Base-by-base conservation (phyloP, 176 grass and related monocot genomes). In the Carex parvula region DNA sequence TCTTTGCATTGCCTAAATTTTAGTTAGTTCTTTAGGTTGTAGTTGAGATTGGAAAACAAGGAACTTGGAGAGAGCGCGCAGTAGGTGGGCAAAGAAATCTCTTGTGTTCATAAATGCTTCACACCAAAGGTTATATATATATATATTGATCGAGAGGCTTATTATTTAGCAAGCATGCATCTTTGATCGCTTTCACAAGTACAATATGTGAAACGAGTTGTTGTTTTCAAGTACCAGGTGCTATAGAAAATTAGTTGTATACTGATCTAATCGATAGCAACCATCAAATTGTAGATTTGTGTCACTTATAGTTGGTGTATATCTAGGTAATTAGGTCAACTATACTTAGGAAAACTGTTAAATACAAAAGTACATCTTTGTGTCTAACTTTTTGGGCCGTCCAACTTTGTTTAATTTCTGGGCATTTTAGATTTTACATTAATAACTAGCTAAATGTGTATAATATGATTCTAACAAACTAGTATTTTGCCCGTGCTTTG, bases 1-100 rank as follows among this genome's bases (percentile, higher is more conserved):
- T 1, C 93, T 84, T 33, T 77, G 64, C 87, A 87, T 82, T 60
- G 20, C 50, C 12, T 64, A 4, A 41, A 42, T 41, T 42, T 48
- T 64, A 42, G 56, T 17, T 80, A 17, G 5, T 46, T 44, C 37
- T 68, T 68, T 70, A 53, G 4, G 32, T 67, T 83, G 16, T 52
- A 13, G 15, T 54, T 16, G 29, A 46, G 57, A 70, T 8, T 8
- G 14, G 30, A 64, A 46, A 83, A 30, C 58, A 53, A 57, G 39
- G 17, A 71, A 84, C 63, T 68, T 84, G 42, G 33, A 29, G 58
- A 41, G 56, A 60, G 78, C 29, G 1, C 26, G 1, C 8, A 75
- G 53, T 22, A 53, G 42, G 41, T 75, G 70, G 16, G 1, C 3
- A 75, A 14, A 20, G 41, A 33, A 10, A 21, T 75, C 70, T 46